Percentiles rank a stretch among this genome's conserved stretches.
Conservation (phyloP, 2,329 filamentous ascomycete genomes). For the Xylaria digitata region DNA sequence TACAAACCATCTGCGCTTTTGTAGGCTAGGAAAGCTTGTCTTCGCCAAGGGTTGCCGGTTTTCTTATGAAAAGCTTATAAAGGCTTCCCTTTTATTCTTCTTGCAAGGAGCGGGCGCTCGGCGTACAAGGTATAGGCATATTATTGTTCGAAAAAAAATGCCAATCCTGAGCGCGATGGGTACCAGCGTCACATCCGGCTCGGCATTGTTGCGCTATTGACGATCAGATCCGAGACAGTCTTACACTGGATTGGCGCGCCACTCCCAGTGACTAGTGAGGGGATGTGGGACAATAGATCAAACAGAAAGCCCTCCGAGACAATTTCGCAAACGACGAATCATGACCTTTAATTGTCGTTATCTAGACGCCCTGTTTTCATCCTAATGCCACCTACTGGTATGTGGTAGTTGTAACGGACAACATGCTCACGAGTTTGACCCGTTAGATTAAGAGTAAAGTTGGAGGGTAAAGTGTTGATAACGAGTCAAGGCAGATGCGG, state of each 20-base stretch:
- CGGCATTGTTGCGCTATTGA: not conserved
- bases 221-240: not conserved
- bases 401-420: too few species aligned
- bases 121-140: not conserved
- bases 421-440: too few species aligned
- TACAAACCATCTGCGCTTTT: not conserved
- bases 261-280: too few species aligned
- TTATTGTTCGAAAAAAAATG: not conserved
- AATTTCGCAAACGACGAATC: not conserved
- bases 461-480: too few species aligned
- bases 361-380: too few species aligned
- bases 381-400: too few species aligned
- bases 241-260: not conserved
- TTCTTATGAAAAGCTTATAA: slow-evolving; percentile 18
- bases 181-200: not conserved
- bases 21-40: slow-evolving; percentile 25
- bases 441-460: too few species aligned
- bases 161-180: not conserved
- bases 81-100: slow-evolving; percentile 8
- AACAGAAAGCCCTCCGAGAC: not conserved
- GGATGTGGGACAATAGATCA: not conserved
- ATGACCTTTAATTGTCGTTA: too few species aligned
- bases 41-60: slow-evolving; percentile 17
- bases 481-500: too few species aligned
- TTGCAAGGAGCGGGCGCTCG: not conserved